Evolutionary conservation across 2,329 filamentous ascomycete genomes (phyloP).

Genomic region (Plectosphaerella sp.): DNA sequence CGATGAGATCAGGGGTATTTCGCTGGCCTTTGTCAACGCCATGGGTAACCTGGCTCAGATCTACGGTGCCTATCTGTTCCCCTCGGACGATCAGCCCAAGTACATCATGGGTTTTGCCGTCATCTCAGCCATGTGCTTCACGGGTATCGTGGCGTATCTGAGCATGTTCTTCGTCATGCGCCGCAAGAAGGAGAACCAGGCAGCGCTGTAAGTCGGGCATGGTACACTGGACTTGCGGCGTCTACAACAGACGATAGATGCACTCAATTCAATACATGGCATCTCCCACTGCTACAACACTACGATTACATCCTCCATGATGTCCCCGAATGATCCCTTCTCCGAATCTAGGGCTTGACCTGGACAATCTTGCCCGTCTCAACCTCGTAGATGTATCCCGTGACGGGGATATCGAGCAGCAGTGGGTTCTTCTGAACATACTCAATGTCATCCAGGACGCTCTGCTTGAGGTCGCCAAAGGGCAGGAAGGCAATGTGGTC

Average conservation of each 20-base stretch:
- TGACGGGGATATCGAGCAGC: constrained; percentile 58
- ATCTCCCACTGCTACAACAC: no score
- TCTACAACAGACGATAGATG: no score
- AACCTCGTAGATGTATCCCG: constrained; percentile 75
- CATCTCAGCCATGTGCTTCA: no score
- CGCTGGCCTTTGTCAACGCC: constrained; percentile 46
- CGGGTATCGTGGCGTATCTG: no score
- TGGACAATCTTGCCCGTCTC: constrained; percentile 54
- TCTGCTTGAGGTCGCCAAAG: constrained; percentile 58
- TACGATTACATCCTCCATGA: no score
- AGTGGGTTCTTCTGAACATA: constrained; percentile 55
- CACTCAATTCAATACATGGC: no score
- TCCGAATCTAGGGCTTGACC: neutral
- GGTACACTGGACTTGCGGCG: no score
- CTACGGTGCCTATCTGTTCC: constrained; percentile 51
- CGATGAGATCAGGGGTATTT: constrained; percentile 40
- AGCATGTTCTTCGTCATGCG: no score
- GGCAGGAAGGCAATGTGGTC: constrained; percentile 57
- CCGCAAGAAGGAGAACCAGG: no score
- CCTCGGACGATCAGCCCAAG: constrained; percentile 39
- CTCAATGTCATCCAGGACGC: constrained; percentile 61
- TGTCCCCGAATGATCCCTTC: no score
- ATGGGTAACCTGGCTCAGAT: constrained; percentile 52
- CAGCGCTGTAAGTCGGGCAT: no score
- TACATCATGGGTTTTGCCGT: constrained; percentile 36